These are phyloP conservation scores for Cystoderma amianthinum DNA, from an alignment of 768 basidiomycete species.

Conservation along the genomic window DNA sequence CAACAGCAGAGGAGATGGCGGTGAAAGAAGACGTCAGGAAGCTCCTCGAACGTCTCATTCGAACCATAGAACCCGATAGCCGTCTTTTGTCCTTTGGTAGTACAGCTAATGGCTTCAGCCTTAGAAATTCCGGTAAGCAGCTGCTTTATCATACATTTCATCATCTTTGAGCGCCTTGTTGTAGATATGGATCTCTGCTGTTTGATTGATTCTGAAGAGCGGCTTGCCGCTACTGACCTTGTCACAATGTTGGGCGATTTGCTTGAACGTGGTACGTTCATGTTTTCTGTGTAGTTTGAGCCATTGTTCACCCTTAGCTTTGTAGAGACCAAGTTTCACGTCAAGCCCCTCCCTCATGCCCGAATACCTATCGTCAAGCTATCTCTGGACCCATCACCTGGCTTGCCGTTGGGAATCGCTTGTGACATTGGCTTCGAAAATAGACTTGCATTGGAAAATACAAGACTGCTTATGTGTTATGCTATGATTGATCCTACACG, in stretches of 20 bases:
- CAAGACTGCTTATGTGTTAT: conserved; percentile 91
- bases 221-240: conserved; percentile 76
- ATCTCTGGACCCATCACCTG: conserved; percentile 80
- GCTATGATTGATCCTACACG: conserved; percentile 94
- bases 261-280: conserved; percentile 77
- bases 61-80: conserved; percentile 89
- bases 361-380: conserved; percentile 99
- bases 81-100: conserved; percentile 92
- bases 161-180: conserved; percentile 1
- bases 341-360: conserved; percentile 93
- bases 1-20: conserved; percentile 82
- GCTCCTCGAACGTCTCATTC: conserved; percentile 90
- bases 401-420: conserved; percentile 81
- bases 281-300: conserved; percentile 3
- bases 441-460: conserved; percentile 94
- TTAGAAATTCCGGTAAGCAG: conserved; percentile 82
- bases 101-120: conserved; percentile 94
- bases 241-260: conserved; percentile 92
- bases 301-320: conserved; percentile 6
- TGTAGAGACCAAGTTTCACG: conserved; percentile 89
- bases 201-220: conserved; percentile 84
- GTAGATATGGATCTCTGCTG: conserved; percentile 98
- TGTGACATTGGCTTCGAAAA: conserved; percentile 99
- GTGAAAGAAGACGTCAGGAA: conserved; percentile 96
- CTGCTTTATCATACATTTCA: conserved; percentile 5